Evolutionary conservation across 2,329 filamentous ascomycete genomes (phyloP), one percentile per base, ranked within the genome.

Genomic region (Xylariaceae sp.): DNA sequence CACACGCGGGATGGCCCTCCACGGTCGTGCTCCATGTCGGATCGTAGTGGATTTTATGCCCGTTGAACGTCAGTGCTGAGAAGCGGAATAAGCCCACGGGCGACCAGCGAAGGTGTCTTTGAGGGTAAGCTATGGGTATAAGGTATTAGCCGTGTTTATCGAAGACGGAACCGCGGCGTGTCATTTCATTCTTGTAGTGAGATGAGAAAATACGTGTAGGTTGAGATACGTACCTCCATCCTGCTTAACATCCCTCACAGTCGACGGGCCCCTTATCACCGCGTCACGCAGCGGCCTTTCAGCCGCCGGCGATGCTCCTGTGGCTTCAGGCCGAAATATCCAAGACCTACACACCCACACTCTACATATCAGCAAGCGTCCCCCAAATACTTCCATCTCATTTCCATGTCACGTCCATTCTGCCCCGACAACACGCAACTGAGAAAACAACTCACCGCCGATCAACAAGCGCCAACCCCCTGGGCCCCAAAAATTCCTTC

Each of bases 11-110:
- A 64, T 94, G 89, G 0, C 86, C 85, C 69, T 94, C 87, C 6
- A 87, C 76, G 4, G 78, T 73, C 4, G 76, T 76, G 11, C 84
- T 83, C 76, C 89, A 93, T 10, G 77, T 67, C 20, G 81, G 79
- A 65, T 92, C 89, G 62, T 93, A 87, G 70, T 96, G 92, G 49
- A 96, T 95, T 60, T 84, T 86, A 70, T 96, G 92, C 0, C 84
- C 89, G 67, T 96, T 96, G 75, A 92, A 92, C 0, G 90, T 95
- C 33, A 96, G 75, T 0, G 90, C 90, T 0, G 88, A 92, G 75
- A 92, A 96, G 15, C 89, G 84, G 72, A 94, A 95, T 1, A 96
- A 79, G 1, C 73, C 76, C 0, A 75, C 73, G 0, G 76, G 71
- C 0, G 79, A 81, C 77, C 75, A 80, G 16, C 64, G 62, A 4